These are phyloP conservation scores for Lasiosphaeria hispida DNA, from an alignment of 495 filamentous ascomycete genomes.

Conservation along the genomic window DNA sequence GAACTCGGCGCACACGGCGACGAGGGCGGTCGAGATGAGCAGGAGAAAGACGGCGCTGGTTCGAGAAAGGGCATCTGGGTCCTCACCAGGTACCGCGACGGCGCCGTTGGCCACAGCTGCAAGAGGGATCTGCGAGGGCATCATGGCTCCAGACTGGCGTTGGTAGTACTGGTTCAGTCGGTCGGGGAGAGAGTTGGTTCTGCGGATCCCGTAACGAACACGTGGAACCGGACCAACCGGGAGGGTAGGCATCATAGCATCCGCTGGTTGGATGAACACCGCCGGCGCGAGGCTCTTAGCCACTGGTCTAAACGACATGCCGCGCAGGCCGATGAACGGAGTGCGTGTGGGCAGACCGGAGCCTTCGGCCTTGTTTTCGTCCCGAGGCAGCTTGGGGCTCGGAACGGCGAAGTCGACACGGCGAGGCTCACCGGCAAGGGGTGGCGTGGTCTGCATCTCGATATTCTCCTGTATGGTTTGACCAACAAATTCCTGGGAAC, in stretches of 20 bases:
- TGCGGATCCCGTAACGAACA: slow-evolving; percentile 60
- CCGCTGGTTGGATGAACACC: slow-evolving; percentile 40
- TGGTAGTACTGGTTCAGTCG: slow-evolving; percentile 57
- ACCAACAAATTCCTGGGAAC: slow-evolving; percentile 23
- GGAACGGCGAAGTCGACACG: slow-evolving; percentile 48
- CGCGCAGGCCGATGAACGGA: slow-evolving; percentile 41
- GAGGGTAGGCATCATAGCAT: slow-evolving; percentile 17
- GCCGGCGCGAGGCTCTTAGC: slow-evolving; percentile 45
- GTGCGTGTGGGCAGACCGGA: slow-evolving; percentile 22
- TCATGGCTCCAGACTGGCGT: slow-evolving; percentile 41
- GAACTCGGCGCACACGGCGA: slow-evolving; percentile 86
- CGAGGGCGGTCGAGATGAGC: slow-evolving; percentile 70
- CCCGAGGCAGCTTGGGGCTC: slow-evolving; percentile 3
- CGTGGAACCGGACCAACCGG: slow-evolving; percentile 49
- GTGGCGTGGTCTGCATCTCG: slow-evolving; percentile 12
- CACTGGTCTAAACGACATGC: slow-evolving; percentile 41
- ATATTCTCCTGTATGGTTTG: slow-evolving; percentile 36
- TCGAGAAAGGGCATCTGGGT: slow-evolving; percentile 61
- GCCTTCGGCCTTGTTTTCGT: slow-evolving; percentile 34
- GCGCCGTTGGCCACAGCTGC: slow-evolving; percentile 26
- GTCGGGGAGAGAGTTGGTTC: slow-evolving; percentile 77
- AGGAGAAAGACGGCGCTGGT: slow-evolving; percentile 72
- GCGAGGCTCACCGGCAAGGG: slow-evolving; percentile 35
- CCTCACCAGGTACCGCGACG: slow-evolving; percentile 44
- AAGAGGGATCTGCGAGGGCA: slow-evolving; percentile 39